These are phyloP conservation scores for Colletotrichum somersetense DNA, from an alignment of 2,329 filamentous ascomycete genomes.

Conservation along the genomic window DNA sequence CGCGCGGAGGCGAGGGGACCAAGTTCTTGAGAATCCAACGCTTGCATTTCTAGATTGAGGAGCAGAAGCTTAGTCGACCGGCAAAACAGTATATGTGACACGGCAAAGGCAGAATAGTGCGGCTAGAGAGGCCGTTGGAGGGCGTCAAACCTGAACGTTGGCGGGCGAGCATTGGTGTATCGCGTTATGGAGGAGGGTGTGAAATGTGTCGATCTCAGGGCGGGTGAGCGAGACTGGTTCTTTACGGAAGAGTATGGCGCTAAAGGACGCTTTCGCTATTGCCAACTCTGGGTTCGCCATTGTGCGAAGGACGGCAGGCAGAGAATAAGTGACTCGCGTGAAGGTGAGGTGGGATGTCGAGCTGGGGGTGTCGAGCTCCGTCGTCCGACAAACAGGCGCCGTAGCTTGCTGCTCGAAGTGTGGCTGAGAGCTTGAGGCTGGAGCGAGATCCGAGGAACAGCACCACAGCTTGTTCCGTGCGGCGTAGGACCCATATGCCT, in stretches of 20 bases:
- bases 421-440: constrained; percentile 20
- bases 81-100: constrained; percentile 18
- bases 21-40: constrained; percentile 84
- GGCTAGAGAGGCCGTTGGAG: constrained; percentile 44
- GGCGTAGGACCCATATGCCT: constrained; percentile 7
- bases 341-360: constrained; percentile 15
- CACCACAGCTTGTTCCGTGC: constrained; percentile 7
- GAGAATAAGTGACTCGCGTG: background rate
- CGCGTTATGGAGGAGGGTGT: constrained; percentile 73
- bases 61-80: constrained; percentile 53
- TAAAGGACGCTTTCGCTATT: constrained; percentile 84
- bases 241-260: constrained; percentile 78
- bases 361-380: constrained; percentile 12
- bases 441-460: background rate
- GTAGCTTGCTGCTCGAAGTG: background rate
- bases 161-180: constrained; percentile 79
- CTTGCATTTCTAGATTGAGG: constrained; percentile 80
- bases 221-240: constrained; percentile 78
- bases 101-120: constrained; percentile 41
- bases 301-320: constrained; percentile 16
- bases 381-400: constrained; percentile 5
- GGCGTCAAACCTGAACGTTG: constrained; percentile 88
- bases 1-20: constrained; percentile 74
- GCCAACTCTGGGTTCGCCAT: constrained; percentile 80
- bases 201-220: constrained; percentile 77